Percentiles rank a stretch among this genome's conserved stretches.
These are phyloP conservation scores for Boechera stricta DNA, from an alignment of 345 rosid genomes.

Conservation along the genomic window DNA sequence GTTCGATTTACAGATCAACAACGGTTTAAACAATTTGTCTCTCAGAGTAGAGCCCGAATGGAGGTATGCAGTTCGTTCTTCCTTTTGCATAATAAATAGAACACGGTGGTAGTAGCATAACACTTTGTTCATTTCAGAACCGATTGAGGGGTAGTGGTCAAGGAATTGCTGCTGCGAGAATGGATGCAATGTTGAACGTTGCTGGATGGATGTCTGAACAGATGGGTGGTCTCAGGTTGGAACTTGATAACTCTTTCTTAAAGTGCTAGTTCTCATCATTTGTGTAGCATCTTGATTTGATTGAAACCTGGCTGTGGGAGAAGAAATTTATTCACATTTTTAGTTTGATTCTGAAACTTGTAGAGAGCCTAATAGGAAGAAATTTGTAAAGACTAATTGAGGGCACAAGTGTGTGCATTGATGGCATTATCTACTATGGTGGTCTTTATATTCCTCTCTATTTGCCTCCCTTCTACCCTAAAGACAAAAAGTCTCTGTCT, in stretches of 20 bases:
- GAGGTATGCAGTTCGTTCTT: constrained; percentile 60
- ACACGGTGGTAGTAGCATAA: constrained; percentile 6
- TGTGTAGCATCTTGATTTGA: constrained; percentile 3
- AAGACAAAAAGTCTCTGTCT: too few species aligned
- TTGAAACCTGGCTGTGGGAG: constrained; percentile 8
- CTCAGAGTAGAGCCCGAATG: constrained; percentile 92
- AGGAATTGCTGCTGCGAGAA: constrained; percentile 82
- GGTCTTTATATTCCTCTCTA: too few species aligned
- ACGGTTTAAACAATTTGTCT: constrained; percentile 94
- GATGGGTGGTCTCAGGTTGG: constrained; percentile 94
- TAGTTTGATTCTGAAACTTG: constrained; percentile 1
- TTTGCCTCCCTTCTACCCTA: too few species aligned
- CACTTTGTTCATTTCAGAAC: constrained; percentile 52
- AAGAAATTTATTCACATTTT: not conserved
- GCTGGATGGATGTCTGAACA: constrained; percentile 98
- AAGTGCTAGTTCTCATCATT: not conserved
- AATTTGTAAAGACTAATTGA: too few species aligned
- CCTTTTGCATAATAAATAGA: not conserved
- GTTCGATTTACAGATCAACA: constrained; percentile 92
- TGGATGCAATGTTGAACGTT: constrained; percentile 87
- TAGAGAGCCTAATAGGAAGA: constrained; percentile 11
- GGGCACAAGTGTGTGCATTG: too few species aligned
- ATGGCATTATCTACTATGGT: too few species aligned
- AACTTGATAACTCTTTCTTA: constrained; percentile 18
- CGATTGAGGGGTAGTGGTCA: constrained; percentile 92